A percentile compares a stretch with the other conserved stretches of the same genome.
These are phyloP conservation scores for Monilinia fructigena DNA, from an alignment of 2,329 filamentous ascomycete genomes.

Conservation along the genomic window DNA sequence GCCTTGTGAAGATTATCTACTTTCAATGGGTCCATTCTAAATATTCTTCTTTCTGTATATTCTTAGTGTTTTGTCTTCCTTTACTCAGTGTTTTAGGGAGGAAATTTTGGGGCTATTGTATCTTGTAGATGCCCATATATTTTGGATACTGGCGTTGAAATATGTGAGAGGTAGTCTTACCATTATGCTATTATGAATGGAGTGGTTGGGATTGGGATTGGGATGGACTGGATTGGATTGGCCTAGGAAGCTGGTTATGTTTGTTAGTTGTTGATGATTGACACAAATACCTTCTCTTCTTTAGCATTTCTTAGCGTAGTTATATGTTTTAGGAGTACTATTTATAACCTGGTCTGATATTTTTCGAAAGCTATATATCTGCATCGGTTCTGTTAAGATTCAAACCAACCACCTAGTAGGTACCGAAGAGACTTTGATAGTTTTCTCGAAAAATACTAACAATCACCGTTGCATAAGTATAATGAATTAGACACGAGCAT, in stretches of 20 bases:
- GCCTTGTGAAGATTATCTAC: neutral
- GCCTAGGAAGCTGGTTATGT: neutral
- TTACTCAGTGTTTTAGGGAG: neutral
- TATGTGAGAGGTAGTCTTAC: neutral
- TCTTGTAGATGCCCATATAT: conserved; percentile 5
- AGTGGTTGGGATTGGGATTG: neutral
- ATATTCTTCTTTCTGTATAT: neutral
- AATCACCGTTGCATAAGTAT: too few species aligned
- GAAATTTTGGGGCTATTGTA: neutral
- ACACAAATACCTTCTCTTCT: too few species aligned
- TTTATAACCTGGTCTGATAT: too few species aligned
- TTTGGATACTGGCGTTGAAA: conserved; percentile 13
- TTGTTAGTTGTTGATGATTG: neutral
- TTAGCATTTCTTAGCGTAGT: too few species aligned
- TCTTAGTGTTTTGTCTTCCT: neutral
- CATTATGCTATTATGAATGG: neutral
- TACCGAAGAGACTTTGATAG: too few species aligned
- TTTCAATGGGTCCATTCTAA: neutral
- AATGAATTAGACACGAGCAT: too few species aligned
- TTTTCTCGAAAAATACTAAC: too few species aligned
- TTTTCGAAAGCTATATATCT: too few species aligned
- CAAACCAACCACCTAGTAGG: too few species aligned
- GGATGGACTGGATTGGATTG: neutral
- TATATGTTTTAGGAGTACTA: too few species aligned
- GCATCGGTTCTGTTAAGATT: too few species aligned